A percentile compares a stretch with the other conserved stretches of the same genome.
Evolutionary conservation across 805 yeast species (phyloP).

Genomic region (Zygotorulaspora florentina): DNA sequence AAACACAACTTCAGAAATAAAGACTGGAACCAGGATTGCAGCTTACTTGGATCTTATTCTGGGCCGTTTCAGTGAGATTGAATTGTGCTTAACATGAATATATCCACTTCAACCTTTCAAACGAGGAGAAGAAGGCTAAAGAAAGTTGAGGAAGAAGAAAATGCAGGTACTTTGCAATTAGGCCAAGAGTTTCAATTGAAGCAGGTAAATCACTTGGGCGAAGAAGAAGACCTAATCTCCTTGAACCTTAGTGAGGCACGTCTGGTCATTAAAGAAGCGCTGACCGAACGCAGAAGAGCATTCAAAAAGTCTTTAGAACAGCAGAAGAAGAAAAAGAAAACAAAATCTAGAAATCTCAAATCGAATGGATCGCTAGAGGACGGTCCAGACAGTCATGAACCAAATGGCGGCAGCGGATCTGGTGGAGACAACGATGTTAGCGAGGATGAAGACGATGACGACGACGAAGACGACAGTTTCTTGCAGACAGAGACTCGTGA

Average conservation of each 20-base stretch:
- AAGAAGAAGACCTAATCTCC: slow-evolving; percentile 71
- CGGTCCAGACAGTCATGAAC: slow-evolving; percentile 5
- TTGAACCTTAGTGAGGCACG: slow-evolving; percentile 88
- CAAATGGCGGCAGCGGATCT: slow-evolving; percentile 34
- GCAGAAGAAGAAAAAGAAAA: slow-evolving; percentile 11
- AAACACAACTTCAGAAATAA: no score
- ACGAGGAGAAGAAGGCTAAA: slow-evolving; percentile 69
- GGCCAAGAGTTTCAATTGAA: slow-evolving; percentile 89
- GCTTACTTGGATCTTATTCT: not conserved
- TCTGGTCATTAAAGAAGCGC: slow-evolving; percentile 82
- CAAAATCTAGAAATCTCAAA: not conserved
- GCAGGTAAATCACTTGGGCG: slow-evolving; percentile 79
- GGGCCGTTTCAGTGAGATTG: not conserved
- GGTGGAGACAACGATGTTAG: slow-evolving; percentile 16
- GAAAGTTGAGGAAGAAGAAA: slow-evolving; percentile 82
- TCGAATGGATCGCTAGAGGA: not conserved
- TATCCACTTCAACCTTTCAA: slow-evolving; percentile 83
- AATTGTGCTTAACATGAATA: slow-evolving; percentile 52
- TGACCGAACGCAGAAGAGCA: slow-evolving; percentile 64
- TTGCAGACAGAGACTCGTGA: slow-evolving; percentile 48
- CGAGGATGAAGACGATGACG: slow-evolving; percentile 9
- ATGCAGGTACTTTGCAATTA: slow-evolving; percentile 77
- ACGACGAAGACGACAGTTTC: slow-evolving; percentile 34
- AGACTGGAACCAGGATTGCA: not conserved
- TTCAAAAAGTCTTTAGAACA: slow-evolving; percentile 38